Evolutionary conservation across 140 eudicot genomes (phyloP), one percentile per base, ranked within the genome.

Genomic region (Bidens hawaiensis): DNA sequence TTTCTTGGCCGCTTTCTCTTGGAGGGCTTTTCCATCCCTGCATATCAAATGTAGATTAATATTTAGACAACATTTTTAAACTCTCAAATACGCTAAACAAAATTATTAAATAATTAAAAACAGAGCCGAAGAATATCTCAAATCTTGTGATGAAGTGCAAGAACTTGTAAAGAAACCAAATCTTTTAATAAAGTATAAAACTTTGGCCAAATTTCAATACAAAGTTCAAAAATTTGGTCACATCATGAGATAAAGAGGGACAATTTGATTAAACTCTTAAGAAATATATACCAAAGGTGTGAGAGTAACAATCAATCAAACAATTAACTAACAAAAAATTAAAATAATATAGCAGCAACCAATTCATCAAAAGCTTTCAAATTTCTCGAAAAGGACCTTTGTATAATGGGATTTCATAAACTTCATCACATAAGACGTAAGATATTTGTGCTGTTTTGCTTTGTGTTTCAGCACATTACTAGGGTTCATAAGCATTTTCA

Each of bases 21-120:
- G 95, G 31, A 89, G 97, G 2, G 97, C 97, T 65, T 89, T 89
- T 33, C 84, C 97, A 61, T 89, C 97, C 88, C 97, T 89, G 67
- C 51, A 66, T 45, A 43, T 33, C 15, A 47, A 3, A 14, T 17
- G 42, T 34, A 0, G n/a, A 33, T 70, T 33, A 60, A 34, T 12
- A 34, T 47, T 52, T 12, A 31, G 8, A 6, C 8, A 31, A 31
- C 11, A 45, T 15, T 16, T 16, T 45, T 22, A 6, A 45, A 45
- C 16, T 16, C 21, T n/a, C 17, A 5, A 2, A 18, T 8, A 47
- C 25, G 14, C n/a, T 47, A 4, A 1, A 47, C 1, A 47, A 16
- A 0, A 18, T n/a, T n/a, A 47, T 47, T 18, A 47, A 17, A 45
- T 5, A 17, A 45, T 6, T 41, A 12, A 3, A 41, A 1, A 41